Percentiles rank a stretch among this genome's conserved stretches.
These are phyloP conservation scores for Phytophthora hibernalis DNA, from an alignment of 352 stramenopile genomes.

Conservation along the genomic window DNA sequence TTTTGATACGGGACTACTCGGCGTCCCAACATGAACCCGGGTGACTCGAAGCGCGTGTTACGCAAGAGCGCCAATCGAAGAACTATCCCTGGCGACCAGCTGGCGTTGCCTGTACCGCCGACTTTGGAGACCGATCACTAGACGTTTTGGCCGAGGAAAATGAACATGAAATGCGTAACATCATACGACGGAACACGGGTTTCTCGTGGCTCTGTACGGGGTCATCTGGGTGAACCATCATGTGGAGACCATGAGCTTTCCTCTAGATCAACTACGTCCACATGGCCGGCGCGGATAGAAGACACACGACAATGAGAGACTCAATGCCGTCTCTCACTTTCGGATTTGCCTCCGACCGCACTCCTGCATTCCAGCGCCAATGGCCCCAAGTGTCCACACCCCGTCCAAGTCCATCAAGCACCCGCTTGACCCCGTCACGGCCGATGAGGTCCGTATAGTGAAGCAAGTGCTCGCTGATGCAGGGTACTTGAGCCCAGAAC, in stretches of 20 bases:
- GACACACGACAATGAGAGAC: background rate
- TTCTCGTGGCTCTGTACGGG: conserved; percentile 1
- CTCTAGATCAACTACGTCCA: background rate
- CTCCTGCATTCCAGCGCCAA: conserved; percentile 11
- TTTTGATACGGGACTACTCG: too few relatives aligned
- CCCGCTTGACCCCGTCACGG: conserved; percentile 55
- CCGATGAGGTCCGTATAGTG: conserved; percentile 47
- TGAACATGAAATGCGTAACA: conserved; percentile 29
- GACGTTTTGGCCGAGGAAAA: conserved; percentile 22
- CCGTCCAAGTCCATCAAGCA: conserved; percentile 36
- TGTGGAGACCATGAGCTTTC: background rate
- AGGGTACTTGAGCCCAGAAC: conserved; percentile 39
- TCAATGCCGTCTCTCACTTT: conserved; percentile 41
- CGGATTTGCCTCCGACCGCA: conserved; percentile 29
- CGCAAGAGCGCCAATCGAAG: conserved; percentile 21
- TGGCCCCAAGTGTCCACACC: conserved; percentile 35
- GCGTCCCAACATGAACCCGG: background rate
- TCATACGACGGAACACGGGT: conserved; percentile 14
- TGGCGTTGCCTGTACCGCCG: conserved; percentile 19
- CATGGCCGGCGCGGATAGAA: conserved; percentile 10
- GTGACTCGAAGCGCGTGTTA: conserved; percentile 13
- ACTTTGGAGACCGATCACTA: conserved; percentile 6
- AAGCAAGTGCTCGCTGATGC: conserved; percentile 53
- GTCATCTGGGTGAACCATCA: conserved; percentile 4
- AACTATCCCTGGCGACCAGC: conserved; percentile 21